Percentiles rank a stretch among this genome's conserved stretches.
Evolutionary conservation across 2,329 filamentous ascomycete species (phyloP).

Genomic region (Trichophyton equinum): DNA sequence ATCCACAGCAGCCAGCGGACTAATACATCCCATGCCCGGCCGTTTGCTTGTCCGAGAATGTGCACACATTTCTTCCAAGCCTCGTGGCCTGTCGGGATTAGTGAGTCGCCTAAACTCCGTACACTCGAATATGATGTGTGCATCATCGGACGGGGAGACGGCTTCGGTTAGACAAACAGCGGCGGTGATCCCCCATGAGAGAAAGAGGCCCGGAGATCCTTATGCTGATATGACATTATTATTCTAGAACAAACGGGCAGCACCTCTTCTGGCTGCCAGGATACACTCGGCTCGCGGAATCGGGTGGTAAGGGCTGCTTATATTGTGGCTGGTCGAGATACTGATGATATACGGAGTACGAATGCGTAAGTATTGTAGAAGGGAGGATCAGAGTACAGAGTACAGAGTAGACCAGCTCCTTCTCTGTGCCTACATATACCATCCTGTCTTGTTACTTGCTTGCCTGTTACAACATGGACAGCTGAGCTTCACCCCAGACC

Average conservation of each 20-base stretch:
- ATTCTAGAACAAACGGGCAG: not conserved
- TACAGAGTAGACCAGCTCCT: not conserved
- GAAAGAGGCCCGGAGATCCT: not conserved
- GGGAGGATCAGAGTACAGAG: not conserved
- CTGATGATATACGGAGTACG: not conserved
- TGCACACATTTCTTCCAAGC: not conserved
- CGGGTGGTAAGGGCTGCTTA: not conserved
- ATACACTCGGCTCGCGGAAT: not conserved
- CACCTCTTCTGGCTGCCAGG: not conserved
- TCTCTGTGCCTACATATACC: too few relatives aligned
- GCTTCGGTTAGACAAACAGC: not conserved
- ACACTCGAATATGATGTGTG: too few relatives aligned
- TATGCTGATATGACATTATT: not conserved
- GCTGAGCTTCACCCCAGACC: not conserved
- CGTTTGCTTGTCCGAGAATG: not conserved
- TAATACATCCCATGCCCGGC: not conserved
- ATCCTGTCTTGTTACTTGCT: not conserved
- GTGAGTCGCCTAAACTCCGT: not conserved
- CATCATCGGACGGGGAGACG: not conserved
- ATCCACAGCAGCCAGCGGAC: not conserved
- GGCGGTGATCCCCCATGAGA: not conserved
- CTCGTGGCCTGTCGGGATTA: conserved; percentile 3
- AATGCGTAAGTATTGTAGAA: not conserved
- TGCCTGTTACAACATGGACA: not conserved
- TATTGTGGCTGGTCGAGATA: not conserved